Conservation (phyloP, 176 grass and related monocot genomes). For the Microstegium vimineum region DNA sequence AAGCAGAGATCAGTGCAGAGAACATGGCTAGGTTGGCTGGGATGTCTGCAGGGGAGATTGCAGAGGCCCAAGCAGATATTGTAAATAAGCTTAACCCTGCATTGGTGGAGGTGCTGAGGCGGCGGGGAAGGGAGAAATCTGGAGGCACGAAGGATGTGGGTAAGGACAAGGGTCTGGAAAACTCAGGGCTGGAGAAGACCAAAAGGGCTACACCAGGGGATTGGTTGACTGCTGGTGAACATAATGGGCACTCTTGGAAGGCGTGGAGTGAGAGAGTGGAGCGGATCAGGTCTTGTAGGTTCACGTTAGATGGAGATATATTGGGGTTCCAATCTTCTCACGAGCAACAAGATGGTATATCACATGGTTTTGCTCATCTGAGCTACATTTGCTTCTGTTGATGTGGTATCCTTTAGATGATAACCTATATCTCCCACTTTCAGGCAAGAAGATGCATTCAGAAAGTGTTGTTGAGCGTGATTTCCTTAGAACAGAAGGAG, state of each 20-base stretch:
- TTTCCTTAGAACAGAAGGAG: conserved; percentile 86
- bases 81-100: conserved; percentile 75
- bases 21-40: conserved; percentile 58
- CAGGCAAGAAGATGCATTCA: conserved; percentile 53
- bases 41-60: conserved; percentile 87
- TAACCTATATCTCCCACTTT: conserved; percentile 19
- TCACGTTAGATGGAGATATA: conserved; percentile 74
- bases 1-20: conserved; percentile 68
- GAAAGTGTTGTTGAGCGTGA: conserved; percentile 76
- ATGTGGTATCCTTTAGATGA: conserved; percentile 25
- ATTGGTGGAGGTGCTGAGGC: conserved; percentile 68
- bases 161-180: conserved; percentile 19
- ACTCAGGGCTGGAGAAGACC: conserved; percentile 15
- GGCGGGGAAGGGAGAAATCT: conserved; percentile 44
- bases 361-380: conserved; percentile 11
- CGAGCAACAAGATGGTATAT: conserved; percentile 56
- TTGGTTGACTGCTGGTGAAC: conserved; percentile 36
- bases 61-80: conserved; percentile 71
- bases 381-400: conserved; percentile 14
- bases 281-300: conserved; percentile 61
- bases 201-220: conserved; percentile 22
- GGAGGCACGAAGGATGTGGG: conserved; percentile 15
- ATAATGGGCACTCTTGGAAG: conserved; percentile 58
- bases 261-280: conserved; percentile 89
- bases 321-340: conserved; percentile 47